Evolutionary conservation across 768 basidiomycete genomes (phyloP), one percentile per base, ranked within the genome.

Genomic region (Piloderma croceum): DNA sequence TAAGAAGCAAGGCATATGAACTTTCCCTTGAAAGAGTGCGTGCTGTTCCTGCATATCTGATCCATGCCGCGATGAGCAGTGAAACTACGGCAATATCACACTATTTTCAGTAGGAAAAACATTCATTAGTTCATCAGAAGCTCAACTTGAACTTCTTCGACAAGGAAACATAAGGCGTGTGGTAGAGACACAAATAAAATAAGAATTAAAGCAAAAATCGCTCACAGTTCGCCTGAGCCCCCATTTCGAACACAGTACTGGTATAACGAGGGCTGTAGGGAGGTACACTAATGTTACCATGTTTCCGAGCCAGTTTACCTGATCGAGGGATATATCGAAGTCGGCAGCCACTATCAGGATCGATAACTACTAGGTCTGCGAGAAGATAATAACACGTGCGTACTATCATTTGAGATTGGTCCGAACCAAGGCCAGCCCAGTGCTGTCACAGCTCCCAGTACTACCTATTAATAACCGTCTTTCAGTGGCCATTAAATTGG

Each of bases 371-470:
- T 9, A 15, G 12, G 3, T 12, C 31, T 17, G 15, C 25, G 20
- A 24, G 22, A 24, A 23, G n/a, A 41, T 7, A 6, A 6, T 18
- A 5, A 11, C 11, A 45, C 12, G 5, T 10, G 45, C 68, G 31
- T 35, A 88, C 87, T 68, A 50, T 79, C 57, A 31, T 77, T 79
- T 0, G 88, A 67, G 39, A 92, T 90, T 3, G 89, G 84, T 3
- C 88, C 87, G 51, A 90, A 91, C 87, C 87, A 91, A 3, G 83
- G 73, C 75, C 78, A 79, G 6, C 72, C 62, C 80, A 85, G 77
- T 5, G 75, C 85, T 2, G 71, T 65, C 9, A 79, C 70, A 29
- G 81, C 56, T 39, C 79, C 83, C 23, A 90, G 61, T 22, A 82
- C 22, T 7, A 82, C 65, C 85, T 86, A 31, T n/a, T n/a, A n/a